Evolutionary conservation across 805 yeast species (phyloP).

Genomic region (Clavispora santaluciae): DNA sequence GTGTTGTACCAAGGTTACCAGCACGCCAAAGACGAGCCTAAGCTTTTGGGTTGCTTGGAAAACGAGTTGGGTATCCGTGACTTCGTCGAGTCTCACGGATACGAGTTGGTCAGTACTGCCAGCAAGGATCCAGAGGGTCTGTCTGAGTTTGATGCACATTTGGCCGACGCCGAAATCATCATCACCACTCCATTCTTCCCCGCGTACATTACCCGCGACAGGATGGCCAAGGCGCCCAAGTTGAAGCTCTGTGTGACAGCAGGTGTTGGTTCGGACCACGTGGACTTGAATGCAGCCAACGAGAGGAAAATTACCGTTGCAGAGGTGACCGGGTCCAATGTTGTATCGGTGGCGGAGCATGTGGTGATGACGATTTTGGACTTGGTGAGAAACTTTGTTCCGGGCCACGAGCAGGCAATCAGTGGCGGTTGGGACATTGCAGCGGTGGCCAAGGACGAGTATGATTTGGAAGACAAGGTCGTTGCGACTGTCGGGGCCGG

Average conservation of each 20-base stretch:
- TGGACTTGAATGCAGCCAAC: constrained; percentile 66
- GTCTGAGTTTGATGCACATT: constrained; percentile 57
- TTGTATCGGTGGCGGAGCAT: constrained; percentile 77
- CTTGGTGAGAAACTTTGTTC: constrained; percentile 71
- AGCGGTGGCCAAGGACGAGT: constrained; percentile 61
- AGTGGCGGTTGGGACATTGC: constrained; percentile 73
- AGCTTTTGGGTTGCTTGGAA: constrained; percentile 65
- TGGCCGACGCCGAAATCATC: constrained; percentile 69
- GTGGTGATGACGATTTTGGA: constrained; percentile 68
- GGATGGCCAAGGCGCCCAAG: constrained; percentile 65
- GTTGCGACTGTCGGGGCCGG: constrained; percentile 82
- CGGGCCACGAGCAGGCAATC: constrained; percentile 67
- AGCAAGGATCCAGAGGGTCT: constrained; percentile 60
- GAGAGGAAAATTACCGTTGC: constrained; percentile 60
- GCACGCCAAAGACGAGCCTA: constrained; percentile 57
- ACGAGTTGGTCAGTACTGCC: constrained; percentile 58
- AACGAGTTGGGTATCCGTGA: constrained; percentile 68
- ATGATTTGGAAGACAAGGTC: constrained; percentile 70
- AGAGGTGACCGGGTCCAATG: constrained; percentile 82
- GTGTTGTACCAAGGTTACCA: constrained; percentile 55
- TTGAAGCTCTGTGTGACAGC: constrained; percentile 71
- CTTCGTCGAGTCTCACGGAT: constrained; percentile 64
- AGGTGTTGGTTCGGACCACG: constrained; percentile 82
- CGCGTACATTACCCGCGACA: constrained; percentile 63
- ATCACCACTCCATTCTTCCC: constrained; percentile 85